These are phyloP conservation scores for Ambrosiella beaveri DNA, from an alignment of 2,329 filamentous ascomycete species.

Conservation along the genomic window DNA sequence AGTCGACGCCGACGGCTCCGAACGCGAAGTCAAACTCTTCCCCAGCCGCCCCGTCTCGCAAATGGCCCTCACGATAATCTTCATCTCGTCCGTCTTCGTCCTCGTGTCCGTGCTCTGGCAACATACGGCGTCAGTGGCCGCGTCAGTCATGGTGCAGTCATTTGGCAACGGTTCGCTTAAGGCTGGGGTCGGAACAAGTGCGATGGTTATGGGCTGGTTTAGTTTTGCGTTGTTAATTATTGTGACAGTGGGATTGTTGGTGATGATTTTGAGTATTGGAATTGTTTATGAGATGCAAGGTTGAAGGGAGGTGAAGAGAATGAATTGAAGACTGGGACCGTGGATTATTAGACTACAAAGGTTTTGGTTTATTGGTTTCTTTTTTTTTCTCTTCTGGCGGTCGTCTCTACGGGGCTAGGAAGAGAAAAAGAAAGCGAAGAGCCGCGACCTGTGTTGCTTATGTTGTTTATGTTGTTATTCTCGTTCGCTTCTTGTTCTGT, in stretches of 20 bases:
- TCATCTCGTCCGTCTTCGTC: conserved; percentile 52
- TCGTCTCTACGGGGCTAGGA: no score
- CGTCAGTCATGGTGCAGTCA: conserved; percentile 82
- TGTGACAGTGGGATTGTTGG: conserved; percentile 81
- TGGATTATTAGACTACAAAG: no score
- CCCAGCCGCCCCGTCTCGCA: conserved; percentile 85
- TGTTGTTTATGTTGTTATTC: no score
- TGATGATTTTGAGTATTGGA: conserved; percentile 91
- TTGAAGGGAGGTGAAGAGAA: background rate
- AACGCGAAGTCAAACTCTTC: conserved; percentile 85
- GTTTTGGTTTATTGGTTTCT: background rate
- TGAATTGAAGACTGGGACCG: no score
- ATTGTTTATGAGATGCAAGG: conserved; percentile 45
- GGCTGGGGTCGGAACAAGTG: conserved; percentile 77
- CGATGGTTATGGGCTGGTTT: conserved; percentile 98
- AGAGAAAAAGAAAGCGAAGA: no score
- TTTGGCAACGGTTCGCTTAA: conserved; percentile 77
- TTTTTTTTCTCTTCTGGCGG: background rate
- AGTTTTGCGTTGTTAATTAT: conserved; percentile 84
- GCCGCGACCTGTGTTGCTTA: no score
- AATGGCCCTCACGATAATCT: conserved; percentile 83
- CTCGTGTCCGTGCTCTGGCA: conserved; percentile 72
- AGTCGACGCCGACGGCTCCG: conserved; percentile 59
- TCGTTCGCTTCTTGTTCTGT: no score
- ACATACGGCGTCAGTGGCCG: conserved; percentile 90